Evolutionary conservation across 106 monocot species (phyloP), one percentile per base, ranked within the genome.

Genomic region (Triglochin maritima): DNA sequence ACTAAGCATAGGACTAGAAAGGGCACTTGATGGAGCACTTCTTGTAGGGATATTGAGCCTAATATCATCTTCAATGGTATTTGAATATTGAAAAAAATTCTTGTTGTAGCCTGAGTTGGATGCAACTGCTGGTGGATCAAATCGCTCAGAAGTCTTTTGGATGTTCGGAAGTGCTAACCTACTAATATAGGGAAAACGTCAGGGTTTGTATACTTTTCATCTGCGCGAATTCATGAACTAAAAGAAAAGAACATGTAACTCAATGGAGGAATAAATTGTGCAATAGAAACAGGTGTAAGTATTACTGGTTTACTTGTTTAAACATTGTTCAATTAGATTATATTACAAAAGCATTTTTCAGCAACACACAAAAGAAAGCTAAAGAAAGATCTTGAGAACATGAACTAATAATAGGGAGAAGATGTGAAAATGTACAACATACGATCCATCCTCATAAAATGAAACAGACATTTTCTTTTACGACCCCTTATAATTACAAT

Each of bases 1-100:
- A 71, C 90, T 90, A 60, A 58, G 71, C 15, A 71, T 76, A 46
- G 95, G 95, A 74, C 90, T 96, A 70, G 83, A 88, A 55, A 96
- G 73, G 16, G 62, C 78, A 77, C 87, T 90, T 15, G 81, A 44
- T 64, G 90, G 90, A 71, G 87, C 87, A 85, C 90, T 90, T 76
- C 82, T 90, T 69, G 83, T 76, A 63, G 90, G 90, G 48, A 88
- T 74, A 51, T 78, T 85, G 64, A 95, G 57, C 64, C 83, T 78
- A 69, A 98, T 86, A 51, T 71, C 70, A 43, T 59, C 59, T 65
- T 76, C 82, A 69, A 49, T 65, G 59, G 81, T 76, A 72, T 73
- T 72, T 64, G 68, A 65, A 69, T 84, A 82, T 54, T 82, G 71
- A 29, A 74, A 62, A 42, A 46, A 55, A 50, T 72, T 83, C 57